phyloP scores from a whole-genome alignment of 2,329 filamentous ascomycete genomes.

The Fusarium succisae region DNA sequence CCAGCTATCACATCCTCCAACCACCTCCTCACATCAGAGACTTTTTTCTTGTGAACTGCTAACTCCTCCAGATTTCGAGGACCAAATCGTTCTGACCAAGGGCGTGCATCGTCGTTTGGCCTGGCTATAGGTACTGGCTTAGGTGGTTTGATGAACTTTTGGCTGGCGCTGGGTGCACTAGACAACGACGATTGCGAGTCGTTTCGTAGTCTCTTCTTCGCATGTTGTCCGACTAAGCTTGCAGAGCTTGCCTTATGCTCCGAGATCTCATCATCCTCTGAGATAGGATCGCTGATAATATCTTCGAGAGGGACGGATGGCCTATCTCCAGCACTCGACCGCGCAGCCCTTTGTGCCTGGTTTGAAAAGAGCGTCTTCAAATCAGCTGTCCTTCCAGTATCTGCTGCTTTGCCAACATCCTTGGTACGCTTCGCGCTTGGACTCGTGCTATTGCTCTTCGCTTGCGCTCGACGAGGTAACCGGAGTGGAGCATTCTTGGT shows the following conservation, averaged over 20 bases:
- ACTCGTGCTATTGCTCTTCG: slow-evolving; percentile 45
- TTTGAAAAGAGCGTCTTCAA: slow-evolving; percentile 69
- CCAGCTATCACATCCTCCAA: slow-evolving; percentile 77
- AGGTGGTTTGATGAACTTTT: slow-evolving; percentile 61
- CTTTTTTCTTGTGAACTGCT: slow-evolving; percentile 94
- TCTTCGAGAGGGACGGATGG: slow-evolving; percentile 54
- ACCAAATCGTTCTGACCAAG: slow-evolving; percentile 89
- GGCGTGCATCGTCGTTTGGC: slow-evolving; percentile 67
- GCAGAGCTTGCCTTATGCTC: slow-evolving; percentile 59
- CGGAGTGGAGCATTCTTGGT: slow-evolving; percentile 36
- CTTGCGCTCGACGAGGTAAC: slow-evolving; percentile 40
- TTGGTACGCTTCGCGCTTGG: slow-evolving; percentile 53
- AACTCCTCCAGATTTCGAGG: slow-evolving; percentile 82
- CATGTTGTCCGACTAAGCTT: slow-evolving; percentile 66
- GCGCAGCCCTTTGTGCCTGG: slow-evolving; percentile 62
- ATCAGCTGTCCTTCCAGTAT: slow-evolving; percentile 65
- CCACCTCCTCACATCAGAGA: slow-evolving; percentile 86
- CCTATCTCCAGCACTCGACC: slow-evolving; percentile 44
- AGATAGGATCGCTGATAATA: slow-evolving; percentile 65
- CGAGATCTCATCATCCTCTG: slow-evolving; percentile 67
- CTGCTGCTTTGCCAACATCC: slow-evolving; percentile 52
- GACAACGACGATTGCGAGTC: slow-evolving; percentile 36
- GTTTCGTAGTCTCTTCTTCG: slow-evolving; percentile 62
- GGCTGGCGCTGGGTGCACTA: slow-evolving; percentile 52
- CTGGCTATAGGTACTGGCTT: slow-evolving; percentile 41